A percentile compares a stretch with the other conserved stretches of the same genome.
Conservation (phyloP, 2,329 filamentous ascomycete genomes). For the Penicillium capsulatum region DNA sequence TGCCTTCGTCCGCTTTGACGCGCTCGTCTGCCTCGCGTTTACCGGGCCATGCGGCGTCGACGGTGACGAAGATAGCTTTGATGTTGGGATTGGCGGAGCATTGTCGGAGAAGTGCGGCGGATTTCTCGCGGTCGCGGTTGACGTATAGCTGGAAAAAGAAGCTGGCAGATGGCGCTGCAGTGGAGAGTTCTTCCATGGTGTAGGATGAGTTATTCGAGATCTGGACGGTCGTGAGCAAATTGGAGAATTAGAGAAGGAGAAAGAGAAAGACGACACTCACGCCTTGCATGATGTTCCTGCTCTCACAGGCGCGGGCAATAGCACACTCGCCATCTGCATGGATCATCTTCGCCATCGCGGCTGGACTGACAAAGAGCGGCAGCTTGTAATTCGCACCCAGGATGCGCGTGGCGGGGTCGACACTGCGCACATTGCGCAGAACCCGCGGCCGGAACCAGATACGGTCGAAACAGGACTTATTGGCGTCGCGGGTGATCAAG, state of each 20-base stretch:
- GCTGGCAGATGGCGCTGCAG: slow-evolving; percentile 37
- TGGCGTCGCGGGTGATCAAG: slow-evolving; percentile 54
- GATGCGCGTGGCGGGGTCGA: slow-evolving; percentile 52
- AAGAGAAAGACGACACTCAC: slow-evolving; percentile 24
- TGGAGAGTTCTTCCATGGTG: slow-evolving; percentile 52
- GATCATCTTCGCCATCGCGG: slow-evolving; percentile 60
- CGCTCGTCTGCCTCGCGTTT: slow-evolving; percentile 57
- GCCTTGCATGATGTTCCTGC: slow-evolving; percentile 54
- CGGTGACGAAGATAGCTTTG: slow-evolving; percentile 50
- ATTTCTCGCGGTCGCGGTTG: slow-evolving; percentile 49
- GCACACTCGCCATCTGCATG: slow-evolving; percentile 62
- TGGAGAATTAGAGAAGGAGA: neutral
- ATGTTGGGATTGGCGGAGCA: slow-evolving; percentile 42
- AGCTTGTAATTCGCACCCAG: slow-evolving; percentile 51
- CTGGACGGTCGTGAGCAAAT: slow-evolving; percentile 17
- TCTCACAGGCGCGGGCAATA: slow-evolving; percentile 51
- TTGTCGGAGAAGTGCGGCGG: slow-evolving; percentile 44
- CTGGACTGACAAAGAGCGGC: slow-evolving; percentile 62
- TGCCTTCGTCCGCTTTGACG: slow-evolving; percentile 45
- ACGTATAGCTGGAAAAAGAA: slow-evolving; percentile 57
- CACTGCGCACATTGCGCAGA: slow-evolving; percentile 53
- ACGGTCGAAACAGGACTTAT: slow-evolving; percentile 51
- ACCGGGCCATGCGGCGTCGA: slow-evolving; percentile 53
- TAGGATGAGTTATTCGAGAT: slow-evolving; percentile 61
- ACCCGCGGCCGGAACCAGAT: slow-evolving; percentile 59